A percentile compares a stretch with the other conserved stretches of the same genome.
Evolutionary conservation across 2,329 filamentous ascomycete genomes (phyloP).

Genomic region (Penicillium oxalicum): DNA sequence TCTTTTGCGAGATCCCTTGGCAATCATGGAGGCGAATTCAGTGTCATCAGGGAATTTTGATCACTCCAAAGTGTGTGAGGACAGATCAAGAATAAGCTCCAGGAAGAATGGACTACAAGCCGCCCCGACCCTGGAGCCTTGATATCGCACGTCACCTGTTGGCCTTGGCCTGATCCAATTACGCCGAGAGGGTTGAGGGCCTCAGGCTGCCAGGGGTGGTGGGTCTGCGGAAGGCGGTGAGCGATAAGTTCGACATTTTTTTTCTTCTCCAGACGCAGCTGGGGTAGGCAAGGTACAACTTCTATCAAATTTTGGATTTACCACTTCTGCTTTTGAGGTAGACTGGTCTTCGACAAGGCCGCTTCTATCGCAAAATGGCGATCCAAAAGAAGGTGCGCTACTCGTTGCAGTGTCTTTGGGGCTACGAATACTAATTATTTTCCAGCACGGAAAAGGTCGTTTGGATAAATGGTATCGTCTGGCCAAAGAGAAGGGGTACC

Average conservation of each 20-base stretch:
- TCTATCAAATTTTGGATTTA: constrained; percentile 7
- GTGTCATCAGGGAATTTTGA: constrained; percentile 29
- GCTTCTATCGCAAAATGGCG: constrained; percentile 59
- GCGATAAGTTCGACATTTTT: constrained; percentile 24
- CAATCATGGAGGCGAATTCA: constrained; percentile 30
- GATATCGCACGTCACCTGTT: constrained; percentile 35
- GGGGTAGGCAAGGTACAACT: constrained; percentile 14
- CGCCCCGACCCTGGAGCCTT: constrained; percentile 17
- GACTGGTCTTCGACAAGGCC: constrained; percentile 22
- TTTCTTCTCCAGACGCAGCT: constrained; percentile 11
- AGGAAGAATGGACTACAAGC: not conserved
- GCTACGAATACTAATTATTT: constrained; percentile 24
- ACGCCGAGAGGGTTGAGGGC: constrained; percentile 13
- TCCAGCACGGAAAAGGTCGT: constrained; percentile 85
- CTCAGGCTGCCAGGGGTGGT: constrained; percentile 21
- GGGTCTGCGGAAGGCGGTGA: constrained; percentile 14
- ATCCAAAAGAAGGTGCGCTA: constrained; percentile 78
- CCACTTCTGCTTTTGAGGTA: constrained; percentile 12
- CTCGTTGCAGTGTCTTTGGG: constrained; percentile 4
- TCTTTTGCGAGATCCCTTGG: constrained; percentile 41
- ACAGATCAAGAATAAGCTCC: constrained; percentile 4
- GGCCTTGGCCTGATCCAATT: constrained; percentile 11
- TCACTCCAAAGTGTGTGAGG: constrained; percentile 2
- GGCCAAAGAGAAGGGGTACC: constrained; percentile 96
- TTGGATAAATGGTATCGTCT: constrained; percentile 98